Percentiles rank a stretch among this genome's conserved stretches.
These are phyloP conservation scores for Solanum hybrid DNA, from an alignment of 305 asterid species.

Conservation along the genomic window DNA sequence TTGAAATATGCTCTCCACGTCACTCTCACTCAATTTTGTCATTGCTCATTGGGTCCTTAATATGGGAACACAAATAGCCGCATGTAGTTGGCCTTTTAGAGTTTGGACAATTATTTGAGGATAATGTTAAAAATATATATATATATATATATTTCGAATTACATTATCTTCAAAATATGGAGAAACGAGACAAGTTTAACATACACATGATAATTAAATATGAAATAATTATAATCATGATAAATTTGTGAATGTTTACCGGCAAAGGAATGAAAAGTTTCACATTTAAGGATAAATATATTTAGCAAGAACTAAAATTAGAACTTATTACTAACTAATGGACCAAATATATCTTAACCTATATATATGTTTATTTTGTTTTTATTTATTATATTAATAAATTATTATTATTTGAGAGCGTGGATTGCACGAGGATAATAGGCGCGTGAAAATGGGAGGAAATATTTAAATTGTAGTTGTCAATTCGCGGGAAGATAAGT, in stretches of 20 bases:
- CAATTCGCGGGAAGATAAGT: neutral
- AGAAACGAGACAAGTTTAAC: neutral
- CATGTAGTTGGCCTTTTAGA: neutral
- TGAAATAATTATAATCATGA: neutral
- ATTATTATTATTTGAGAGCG: neutral
- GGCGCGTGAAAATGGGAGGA: neutral
- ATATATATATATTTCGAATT: neutral
- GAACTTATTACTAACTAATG: neutral
- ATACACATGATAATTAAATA: neutral
- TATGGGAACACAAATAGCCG: neutral
- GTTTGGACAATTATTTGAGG: neutral
- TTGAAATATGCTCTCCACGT: neutral
- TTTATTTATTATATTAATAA: neutral
- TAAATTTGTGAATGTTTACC: neutral
- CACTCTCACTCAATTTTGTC: neutral
- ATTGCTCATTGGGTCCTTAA: neutral
- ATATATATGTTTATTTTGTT: neutral
- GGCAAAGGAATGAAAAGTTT: neutral
- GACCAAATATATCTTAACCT: neutral
- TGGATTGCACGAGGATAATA: neutral
- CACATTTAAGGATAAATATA: neutral
- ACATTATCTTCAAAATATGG: neutral
- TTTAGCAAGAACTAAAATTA: neutral
- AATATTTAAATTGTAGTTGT: neutral
- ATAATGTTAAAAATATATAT: neutral